These are phyloP conservation scores for Ilyonectria sp. DNA, from an alignment of 2,329 filamentous ascomycete species.

Conservation along the genomic window DNA sequence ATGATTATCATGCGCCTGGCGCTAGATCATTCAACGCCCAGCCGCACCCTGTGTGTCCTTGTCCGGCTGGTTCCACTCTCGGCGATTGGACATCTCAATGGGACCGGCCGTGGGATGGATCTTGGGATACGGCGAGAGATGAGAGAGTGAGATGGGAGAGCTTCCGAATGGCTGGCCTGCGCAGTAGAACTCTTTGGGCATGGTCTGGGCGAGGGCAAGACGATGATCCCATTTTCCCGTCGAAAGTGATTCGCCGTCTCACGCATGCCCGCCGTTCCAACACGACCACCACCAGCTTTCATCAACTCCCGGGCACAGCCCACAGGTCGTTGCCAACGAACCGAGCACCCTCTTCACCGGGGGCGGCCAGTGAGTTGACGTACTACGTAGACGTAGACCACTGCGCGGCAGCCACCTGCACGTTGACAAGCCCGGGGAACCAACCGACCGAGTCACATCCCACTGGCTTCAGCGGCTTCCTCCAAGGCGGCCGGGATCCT, in stretches of 20 bases:
- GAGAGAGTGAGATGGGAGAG: conserved; percentile 16
- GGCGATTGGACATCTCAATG: conserved; percentile 26
- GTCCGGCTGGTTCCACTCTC: conserved; percentile 6
- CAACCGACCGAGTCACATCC: conserved; percentile 19
- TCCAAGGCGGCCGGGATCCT: neutral
- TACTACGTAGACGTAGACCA: neutral
- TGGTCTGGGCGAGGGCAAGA: conserved; percentile 11
- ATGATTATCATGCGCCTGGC: conserved; percentile 27
- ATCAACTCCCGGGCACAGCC: conserved; percentile 22
- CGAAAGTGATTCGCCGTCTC: conserved; percentile 9
- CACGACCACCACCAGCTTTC: neutral
- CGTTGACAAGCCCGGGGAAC: conserved; percentile 20
- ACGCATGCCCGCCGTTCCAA: neutral
- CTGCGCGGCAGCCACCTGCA: neutral
- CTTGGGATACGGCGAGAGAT: conserved; percentile 6
- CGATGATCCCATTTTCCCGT: conserved; percentile 32
- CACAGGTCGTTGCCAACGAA: conserved; percentile 17
- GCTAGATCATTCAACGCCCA: neutral
- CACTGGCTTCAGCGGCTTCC: neutral
- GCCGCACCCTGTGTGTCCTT: neutral
- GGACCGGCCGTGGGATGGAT: conserved; percentile 1
- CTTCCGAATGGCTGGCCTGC: conserved; percentile 19
- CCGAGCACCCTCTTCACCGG: conserved; percentile 10
- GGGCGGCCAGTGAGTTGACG: neutral
- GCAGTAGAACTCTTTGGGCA: conserved; percentile 13